Evolutionary conservation across 345 rosid genomes (phyloP).

Genomic region (Populus alba): DNA sequence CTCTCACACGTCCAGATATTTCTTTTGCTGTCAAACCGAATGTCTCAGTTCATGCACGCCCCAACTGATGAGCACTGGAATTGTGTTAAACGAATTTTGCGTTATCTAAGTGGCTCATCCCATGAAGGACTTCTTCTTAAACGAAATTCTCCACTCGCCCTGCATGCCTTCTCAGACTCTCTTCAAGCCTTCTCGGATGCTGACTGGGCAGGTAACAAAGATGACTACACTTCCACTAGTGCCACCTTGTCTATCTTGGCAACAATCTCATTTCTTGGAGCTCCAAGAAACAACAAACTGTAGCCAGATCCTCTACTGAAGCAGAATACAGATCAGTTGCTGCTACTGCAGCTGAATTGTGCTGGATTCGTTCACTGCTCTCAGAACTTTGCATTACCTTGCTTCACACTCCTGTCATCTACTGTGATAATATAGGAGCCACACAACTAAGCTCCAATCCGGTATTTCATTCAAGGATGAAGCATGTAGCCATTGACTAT

Average conservation of each 20-base stretch:
- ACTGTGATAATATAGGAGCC: background rate
- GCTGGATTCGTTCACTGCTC: background rate
- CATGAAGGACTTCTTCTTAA: background rate
- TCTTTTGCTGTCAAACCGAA: rapidly evolving
- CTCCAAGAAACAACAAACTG: no score
- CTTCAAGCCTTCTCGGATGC: background rate
- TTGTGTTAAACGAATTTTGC: rapidly evolving
- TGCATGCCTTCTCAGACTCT: background rate
- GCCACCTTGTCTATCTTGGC: background rate
- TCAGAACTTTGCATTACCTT: background rate
- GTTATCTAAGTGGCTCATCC: background rate
- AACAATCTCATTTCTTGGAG: no score
- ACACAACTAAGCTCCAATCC: background rate
- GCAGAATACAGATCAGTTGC: background rate
- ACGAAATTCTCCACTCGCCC: background rate
- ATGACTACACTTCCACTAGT: background rate
- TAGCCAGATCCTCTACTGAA: background rate
- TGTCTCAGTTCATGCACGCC: no score
- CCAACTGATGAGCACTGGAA: background rate
- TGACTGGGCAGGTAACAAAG: background rate
- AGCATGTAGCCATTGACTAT: background rate
- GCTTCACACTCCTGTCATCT: background rate
- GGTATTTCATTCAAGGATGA: background rate
- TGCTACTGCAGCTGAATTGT: background rate
- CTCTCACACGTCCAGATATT: no score